Evolutionary conservation across 306 rosid species (phyloP).

Genomic region (Oxytropis ochrocephala): DNA sequence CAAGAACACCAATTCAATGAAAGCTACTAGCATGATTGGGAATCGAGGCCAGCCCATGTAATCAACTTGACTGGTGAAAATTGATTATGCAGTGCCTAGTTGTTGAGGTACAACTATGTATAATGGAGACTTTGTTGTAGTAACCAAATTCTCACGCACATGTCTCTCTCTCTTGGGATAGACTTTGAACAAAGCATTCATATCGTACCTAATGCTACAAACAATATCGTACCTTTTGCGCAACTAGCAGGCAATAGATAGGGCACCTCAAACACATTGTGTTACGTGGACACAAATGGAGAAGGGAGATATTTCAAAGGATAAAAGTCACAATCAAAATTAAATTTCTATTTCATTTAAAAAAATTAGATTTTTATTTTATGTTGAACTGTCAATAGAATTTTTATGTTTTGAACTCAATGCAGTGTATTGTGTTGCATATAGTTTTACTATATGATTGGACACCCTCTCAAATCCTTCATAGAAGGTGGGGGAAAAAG

Average conservation of each 20-base stretch:
- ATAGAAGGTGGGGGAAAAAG: too few relatives aligned
- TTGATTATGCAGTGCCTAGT: constrained; percentile 30
- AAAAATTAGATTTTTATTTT: too few relatives aligned
- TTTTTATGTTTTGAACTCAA: too few relatives aligned
- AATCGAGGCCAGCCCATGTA: constrained; percentile 16
- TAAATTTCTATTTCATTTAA: too few relatives aligned
- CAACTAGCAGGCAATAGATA: not conserved
- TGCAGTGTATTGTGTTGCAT: too few relatives aligned
- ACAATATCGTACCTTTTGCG: not conserved
- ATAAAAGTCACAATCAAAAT: not conserved
- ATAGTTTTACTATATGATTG: too few relatives aligned
- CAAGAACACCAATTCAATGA: not conserved
- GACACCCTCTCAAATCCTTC: too few relatives aligned
- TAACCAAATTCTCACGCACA: constrained; percentile 26
- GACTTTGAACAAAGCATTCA: constrained; percentile 7
- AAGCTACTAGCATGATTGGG: constrained; percentile 12
- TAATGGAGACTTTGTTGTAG: constrained; percentile 34
- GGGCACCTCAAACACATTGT: not conserved
- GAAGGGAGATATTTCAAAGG: not conserved
- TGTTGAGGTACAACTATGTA: constrained; percentile 33
- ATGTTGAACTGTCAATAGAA: too few relatives aligned
- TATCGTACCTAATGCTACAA: not conserved
- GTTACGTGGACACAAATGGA: not conserved
- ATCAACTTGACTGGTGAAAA: constrained; percentile 4
- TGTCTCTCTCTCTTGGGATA: not conserved